Evolutionary conservation across 2,329 filamentous ascomycete genomes (phyloP).

Genomic region (Pezizomycotina sp.): DNA sequence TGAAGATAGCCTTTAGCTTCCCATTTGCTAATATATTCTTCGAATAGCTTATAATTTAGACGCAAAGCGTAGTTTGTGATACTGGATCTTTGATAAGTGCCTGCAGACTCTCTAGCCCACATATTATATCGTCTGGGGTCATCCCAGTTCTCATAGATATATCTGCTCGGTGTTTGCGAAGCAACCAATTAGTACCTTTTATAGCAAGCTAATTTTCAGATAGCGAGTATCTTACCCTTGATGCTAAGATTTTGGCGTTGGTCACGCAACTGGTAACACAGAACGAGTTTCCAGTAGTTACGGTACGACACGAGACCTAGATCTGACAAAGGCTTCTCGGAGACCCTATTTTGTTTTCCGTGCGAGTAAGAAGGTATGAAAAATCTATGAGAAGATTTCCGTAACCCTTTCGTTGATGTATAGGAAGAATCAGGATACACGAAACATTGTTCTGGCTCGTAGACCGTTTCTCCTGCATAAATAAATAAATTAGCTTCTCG

Average conservation of each 20-base stretch:
- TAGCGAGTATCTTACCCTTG: slow-evolving; percentile 10
- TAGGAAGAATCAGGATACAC: slow-evolving; percentile 87
- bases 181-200: no score
- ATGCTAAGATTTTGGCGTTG: slow-evolving; percentile 24
- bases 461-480: slow-evolving; percentile 57
- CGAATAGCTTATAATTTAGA: slow-evolving; percentile 70
- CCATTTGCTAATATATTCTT: slow-evolving; percentile 75
- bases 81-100: slow-evolving; percentile 79
- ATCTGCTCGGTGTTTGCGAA: slow-evolving; percentile 41
- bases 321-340: slow-evolving; percentile 96
- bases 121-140: slow-evolving; percentile 91
- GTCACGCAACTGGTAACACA: slow-evolving; percentile 67
- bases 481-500: slow-evolving; percentile 1
- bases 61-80: slow-evolving; percentile 81
- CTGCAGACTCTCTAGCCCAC: slow-evolving; percentile 74
- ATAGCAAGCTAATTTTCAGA: slow-evolving; percentile 1
- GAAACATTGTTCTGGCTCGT: slow-evolving; percentile 95
- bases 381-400: slow-evolving; percentile 96
- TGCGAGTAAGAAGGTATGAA: slow-evolving; percentile 84
- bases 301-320: slow-evolving; percentile 96
- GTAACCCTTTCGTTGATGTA: slow-evolving; percentile 93
- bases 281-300: slow-evolving; percentile 84
- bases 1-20: slow-evolving; percentile 76
- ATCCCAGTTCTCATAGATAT: slow-evolving; percentile 74
- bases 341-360: slow-evolving; percentile 84